Evolutionary conservation across 306 rosid genomes (phyloP).

Genomic region (Sicyos baderoa): DNA sequence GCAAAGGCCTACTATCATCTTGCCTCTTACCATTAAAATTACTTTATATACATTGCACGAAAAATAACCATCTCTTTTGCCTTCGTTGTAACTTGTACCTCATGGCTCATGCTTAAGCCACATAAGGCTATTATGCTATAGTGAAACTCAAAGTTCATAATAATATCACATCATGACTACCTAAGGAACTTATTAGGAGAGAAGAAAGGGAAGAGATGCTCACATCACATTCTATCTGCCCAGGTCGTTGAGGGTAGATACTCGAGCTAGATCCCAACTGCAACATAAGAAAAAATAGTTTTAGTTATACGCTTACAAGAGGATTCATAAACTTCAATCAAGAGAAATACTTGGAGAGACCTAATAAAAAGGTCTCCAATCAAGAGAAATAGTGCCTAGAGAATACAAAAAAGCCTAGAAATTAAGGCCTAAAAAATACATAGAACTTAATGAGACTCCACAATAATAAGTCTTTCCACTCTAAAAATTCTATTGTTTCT

Average conservation of each 20-base stretch:
- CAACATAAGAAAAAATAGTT: slow-evolving; percentile 15
- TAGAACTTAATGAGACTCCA: no score
- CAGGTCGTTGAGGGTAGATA: slow-evolving; percentile 80
- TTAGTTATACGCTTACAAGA: neutral
- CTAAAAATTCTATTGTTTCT: no score
- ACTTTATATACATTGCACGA: neutral
- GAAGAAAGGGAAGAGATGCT: slow-evolving; percentile 16
- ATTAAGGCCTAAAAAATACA: no score
- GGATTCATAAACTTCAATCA: slow-evolving; percentile 6
- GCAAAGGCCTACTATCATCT: neutral
- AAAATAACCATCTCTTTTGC: neutral
- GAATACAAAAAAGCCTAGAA: no score
- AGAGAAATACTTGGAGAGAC: no score
- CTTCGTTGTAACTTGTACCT: neutral
- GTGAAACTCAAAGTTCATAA: neutral
- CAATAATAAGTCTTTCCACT: no score
- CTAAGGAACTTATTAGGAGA: neutral
- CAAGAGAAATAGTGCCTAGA: no score
- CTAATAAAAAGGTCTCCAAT: no score
- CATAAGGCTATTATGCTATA: neutral
- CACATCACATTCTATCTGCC: slow-evolving; percentile 88
- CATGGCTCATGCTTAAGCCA: neutral
- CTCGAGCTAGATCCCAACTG: slow-evolving; percentile 55
- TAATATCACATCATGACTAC: neutral
- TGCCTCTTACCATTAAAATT: neutral